Conservation (phyloP, 176 grass and related monocot genomes). For the Zoysia japonica region DNA sequence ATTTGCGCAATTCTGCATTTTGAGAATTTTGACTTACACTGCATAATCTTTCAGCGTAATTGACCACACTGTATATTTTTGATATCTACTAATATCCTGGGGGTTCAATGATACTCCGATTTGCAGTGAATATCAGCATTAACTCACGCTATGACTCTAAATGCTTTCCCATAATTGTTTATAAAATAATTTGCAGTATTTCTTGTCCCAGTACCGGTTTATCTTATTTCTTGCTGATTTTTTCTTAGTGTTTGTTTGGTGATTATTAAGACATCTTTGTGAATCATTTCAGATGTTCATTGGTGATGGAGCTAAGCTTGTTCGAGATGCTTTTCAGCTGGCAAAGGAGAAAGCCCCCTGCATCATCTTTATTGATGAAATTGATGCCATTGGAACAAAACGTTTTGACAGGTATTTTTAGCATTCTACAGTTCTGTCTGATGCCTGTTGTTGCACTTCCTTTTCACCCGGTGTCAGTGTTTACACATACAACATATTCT, state of each 20-base stretch:
- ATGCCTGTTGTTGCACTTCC: background rate
- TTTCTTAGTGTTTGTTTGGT: background rate
- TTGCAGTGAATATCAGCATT: background rate
- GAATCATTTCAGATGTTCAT: constrained; percentile 70
- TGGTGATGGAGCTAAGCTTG: constrained; percentile 81
- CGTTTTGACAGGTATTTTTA: constrained; percentile 67
- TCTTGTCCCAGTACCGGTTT: background rate
- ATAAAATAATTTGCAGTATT: background rate
- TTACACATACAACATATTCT: background rate
- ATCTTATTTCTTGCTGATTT: background rate
- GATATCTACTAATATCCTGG: background rate
- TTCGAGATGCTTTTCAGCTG: constrained; percentile 81
- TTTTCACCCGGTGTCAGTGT: background rate
- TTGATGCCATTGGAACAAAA: constrained; percentile 88
- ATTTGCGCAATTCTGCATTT: background rate
- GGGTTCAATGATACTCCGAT: background rate
- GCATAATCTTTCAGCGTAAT: background rate
- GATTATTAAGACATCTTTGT: constrained; percentile 7
- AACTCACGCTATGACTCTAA: background rate
- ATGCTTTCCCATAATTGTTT: background rate
- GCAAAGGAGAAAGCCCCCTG: constrained; percentile 84
- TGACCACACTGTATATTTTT: background rate
- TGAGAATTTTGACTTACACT: background rate
- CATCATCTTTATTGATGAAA: constrained; percentile 90
- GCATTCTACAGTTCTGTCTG: background rate